Conservation (phyloP, 805 yeast genomes). For the Wickerhamiella allomyrinae region DNA sequence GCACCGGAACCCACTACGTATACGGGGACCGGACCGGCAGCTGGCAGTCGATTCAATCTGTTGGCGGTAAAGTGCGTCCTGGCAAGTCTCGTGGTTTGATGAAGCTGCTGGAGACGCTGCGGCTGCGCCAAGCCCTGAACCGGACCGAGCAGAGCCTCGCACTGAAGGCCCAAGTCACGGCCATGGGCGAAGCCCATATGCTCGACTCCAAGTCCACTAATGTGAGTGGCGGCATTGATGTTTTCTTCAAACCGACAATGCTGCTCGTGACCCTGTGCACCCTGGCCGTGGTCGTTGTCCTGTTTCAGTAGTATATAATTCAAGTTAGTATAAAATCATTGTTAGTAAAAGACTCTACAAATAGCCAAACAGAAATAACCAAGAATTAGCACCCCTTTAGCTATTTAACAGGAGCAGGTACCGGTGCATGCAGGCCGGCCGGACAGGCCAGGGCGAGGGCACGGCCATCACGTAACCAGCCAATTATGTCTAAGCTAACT, state of each 20-base stretch:
- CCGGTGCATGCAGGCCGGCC: no score
- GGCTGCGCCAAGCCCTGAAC: background rate
- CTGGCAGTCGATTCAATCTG: slow-evolving; percentile 29
- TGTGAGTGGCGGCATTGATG: no score
- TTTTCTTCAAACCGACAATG: no score
- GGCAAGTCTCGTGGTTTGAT: slow-evolving; percentile 10
- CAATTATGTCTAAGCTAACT: slow-evolving; percentile 2
- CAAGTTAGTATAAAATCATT: no score
- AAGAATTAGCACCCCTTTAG: background rate
- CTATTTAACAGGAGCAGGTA: no score
- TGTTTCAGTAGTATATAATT: no score
- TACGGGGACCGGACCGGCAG: slow-evolving; percentile 30
- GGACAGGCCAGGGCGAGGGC: no score
- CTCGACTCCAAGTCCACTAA: background rate
- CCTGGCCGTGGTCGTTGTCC: no score
- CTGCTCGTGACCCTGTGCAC: no score
- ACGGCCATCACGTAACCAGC: no score
- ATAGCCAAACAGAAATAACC: background rate
- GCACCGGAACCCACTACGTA: slow-evolving; percentile 32
- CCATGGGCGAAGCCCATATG: background rate
- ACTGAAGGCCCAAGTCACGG: background rate
- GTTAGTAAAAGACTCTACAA: no score
- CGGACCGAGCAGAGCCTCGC: background rate
- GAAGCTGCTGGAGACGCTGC: slow-evolving; percentile 5
- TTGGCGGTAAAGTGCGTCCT: slow-evolving; percentile 43